phyloP scores from a whole-genome alignment of 139 green algal genomes.

The Chlorella ohadii region DNA sequence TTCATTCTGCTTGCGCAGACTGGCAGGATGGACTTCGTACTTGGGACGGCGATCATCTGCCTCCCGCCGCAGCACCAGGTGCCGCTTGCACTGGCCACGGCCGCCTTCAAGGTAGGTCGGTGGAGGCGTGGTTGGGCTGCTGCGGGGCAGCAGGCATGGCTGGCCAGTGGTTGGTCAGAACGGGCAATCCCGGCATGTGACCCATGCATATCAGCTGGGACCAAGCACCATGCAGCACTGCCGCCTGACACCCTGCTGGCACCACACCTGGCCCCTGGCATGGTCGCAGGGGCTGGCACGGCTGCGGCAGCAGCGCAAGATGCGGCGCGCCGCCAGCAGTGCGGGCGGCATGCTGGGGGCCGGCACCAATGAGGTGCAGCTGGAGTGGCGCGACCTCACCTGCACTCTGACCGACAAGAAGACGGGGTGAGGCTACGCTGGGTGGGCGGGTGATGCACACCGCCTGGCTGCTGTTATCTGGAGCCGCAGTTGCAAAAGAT shows the following conservation, averaged over 20 bases:
- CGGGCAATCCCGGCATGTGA: no score
- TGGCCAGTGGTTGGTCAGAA: no score
- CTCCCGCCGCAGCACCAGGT: conserved; percentile 39
- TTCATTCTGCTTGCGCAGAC: no score
- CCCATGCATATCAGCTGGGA: no score
- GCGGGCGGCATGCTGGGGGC: background rate
- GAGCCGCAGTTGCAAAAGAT: no score
- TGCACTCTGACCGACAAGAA: conserved; percentile 46
- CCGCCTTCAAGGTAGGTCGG: conserved; percentile 9
- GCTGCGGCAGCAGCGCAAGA: background rate
- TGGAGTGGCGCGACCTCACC: conserved; percentile 42
- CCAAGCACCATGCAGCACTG: no score
- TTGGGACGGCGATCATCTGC: conserved; percentile 45
- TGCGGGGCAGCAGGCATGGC: no score
- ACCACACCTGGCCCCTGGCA: no score
- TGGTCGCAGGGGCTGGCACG: background rate
- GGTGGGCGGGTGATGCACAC: background rate
- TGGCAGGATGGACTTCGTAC: conserved; percentile 42
- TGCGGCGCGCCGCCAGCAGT: conserved; percentile 2
- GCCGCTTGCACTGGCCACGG: background rate
- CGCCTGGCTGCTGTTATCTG: background rate
- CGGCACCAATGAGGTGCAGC: conserved; percentile 29
- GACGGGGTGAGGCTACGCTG: background rate
- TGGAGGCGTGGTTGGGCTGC: no score
- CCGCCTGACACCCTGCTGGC: no score